These are phyloP conservation scores for Vigna reflexopilosa DNA, from an alignment of 306 rosid species.

Conservation along the genomic window DNA sequence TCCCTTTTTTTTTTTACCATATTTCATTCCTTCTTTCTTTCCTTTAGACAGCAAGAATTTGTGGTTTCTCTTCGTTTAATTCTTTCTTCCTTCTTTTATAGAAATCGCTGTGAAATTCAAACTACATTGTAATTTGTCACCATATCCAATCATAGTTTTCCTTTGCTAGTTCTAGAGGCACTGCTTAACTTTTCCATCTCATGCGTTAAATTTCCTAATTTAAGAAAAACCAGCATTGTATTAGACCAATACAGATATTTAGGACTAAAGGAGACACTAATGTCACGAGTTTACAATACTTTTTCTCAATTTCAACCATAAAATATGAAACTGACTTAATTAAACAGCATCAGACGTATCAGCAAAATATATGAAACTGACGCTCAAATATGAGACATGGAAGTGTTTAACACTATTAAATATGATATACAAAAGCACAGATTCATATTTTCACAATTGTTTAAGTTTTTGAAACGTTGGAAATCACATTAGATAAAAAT, in stretches of 20 bases:
- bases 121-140: constrained; percentile 42
- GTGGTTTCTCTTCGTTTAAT: constrained; percentile 26
- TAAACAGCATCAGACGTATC: not conserved
- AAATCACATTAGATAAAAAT: too few species aligned
- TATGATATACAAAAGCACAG: not conserved
- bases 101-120: constrained; percentile 28
- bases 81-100: constrained; percentile 2
- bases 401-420: not conserved
- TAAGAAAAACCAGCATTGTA: constrained; percentile 15
- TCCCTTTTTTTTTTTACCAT: constrained; percentile 18
- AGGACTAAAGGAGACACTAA: not conserved
- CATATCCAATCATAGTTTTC: constrained; percentile 37
- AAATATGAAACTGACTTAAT: not conserved
- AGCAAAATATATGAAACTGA: not conserved
- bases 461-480: not conserved
- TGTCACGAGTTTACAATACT: not conserved
- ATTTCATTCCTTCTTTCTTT: constrained; percentile 28
- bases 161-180: constrained; percentile 37
- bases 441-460: not conserved
- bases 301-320: not conserved
- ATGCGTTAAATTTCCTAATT: not conserved
- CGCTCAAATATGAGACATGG: not conserved
- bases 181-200: constrained; percentile 7
- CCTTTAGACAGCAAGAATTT: constrained; percentile 30
- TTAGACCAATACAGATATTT: not conserved